Evolutionary conservation across 495 filamentous ascomycete genomes (phyloP).

Genomic region (Lindgomyces ingoldianus): DNA sequence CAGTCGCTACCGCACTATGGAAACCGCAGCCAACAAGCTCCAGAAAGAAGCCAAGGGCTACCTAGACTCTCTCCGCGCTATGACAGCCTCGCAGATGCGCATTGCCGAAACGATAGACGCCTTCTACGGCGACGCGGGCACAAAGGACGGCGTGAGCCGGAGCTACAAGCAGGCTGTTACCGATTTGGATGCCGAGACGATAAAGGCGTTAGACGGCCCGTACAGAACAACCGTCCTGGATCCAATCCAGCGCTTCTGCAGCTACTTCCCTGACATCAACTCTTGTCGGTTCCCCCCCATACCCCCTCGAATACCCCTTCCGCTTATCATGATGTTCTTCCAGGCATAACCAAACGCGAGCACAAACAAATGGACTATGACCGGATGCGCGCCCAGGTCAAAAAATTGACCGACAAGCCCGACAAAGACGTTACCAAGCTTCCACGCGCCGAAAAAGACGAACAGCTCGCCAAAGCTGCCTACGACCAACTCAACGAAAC

Average conservation of each 20-base stretch:
- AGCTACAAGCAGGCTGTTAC: slow-evolving; percentile 98
- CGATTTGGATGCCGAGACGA: slow-evolving; percentile 95
- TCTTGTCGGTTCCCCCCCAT: slow-evolving; percentile 65
- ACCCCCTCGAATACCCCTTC: neutral
- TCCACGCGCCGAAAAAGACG: slow-evolving; percentile 88
- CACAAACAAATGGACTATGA: slow-evolving; percentile 99
- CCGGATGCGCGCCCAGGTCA: slow-evolving; percentile 89
- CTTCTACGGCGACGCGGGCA: slow-evolving; percentile 95
- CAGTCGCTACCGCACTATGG: slow-evolving; percentile 94
- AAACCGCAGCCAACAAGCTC: slow-evolving; percentile 82
- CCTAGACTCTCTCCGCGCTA: slow-evolving; percentile 90
- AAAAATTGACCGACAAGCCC: slow-evolving; percentile 94
- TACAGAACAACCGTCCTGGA: slow-evolving; percentile 94
- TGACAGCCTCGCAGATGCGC: slow-evolving; percentile 99
- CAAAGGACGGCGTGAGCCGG: slow-evolving; percentile 88
- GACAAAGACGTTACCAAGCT: slow-evolving; percentile 97
- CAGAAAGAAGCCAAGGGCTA: slow-evolving; percentile 99
- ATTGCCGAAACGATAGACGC: slow-evolving; percentile 99
- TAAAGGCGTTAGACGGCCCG: slow-evolving; percentile 96
- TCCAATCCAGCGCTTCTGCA: slow-evolving; percentile 91
- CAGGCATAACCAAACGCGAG: slow-evolving; percentile 94
- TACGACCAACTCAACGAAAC: slow-evolving; percentile 98
- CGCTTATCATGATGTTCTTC: too few species aligned
- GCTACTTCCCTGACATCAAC: slow-evolving; percentile 98
- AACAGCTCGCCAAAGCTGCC: slow-evolving; percentile 85